Evolutionary conservation across 2,329 filamentous ascomycete genomes (phyloP).

Genomic region (Cyanodermella asteris): DNA sequence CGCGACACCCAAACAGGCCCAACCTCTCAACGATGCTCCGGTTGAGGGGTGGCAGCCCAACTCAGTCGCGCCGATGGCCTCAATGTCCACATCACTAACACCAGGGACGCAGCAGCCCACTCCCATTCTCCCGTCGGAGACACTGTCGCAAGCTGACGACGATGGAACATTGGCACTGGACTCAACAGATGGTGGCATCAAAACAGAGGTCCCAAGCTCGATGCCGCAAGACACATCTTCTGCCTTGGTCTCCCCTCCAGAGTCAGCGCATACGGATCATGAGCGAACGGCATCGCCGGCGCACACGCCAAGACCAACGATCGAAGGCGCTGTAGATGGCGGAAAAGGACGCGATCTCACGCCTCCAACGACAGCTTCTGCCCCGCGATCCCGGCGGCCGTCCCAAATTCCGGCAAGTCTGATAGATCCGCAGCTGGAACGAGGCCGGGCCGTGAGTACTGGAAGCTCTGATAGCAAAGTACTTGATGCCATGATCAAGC

Average conservation of each 20-base stretch:
- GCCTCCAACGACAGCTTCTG: conserved; percentile 17
- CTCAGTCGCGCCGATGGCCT: not conserved
- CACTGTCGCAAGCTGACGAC: conserved; percentile 1
- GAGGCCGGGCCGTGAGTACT: conserved; percentile 14
- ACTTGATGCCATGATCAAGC: no score
- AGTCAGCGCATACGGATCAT: conserved; percentile 20
- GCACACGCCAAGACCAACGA: not conserved
- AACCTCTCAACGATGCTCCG: not conserved
- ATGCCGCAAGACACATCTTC: conserved; percentile 11
- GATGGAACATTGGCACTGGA: conserved; percentile 9
- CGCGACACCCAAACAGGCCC: conserved; percentile 1
- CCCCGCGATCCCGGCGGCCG: conserved; percentile 22
- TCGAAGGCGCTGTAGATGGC: no score
- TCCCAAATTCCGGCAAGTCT: conserved; percentile 19
- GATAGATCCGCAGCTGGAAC: conserved; percentile 17
- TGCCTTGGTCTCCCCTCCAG: conserved; percentile 22
- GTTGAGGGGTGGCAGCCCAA: not conserved
- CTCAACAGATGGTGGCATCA: conserved; percentile 1
- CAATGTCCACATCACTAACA: not conserved
- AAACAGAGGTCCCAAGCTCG: not conserved
- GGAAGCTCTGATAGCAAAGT: no score
- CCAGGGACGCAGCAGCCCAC: not conserved
- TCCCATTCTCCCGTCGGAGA: not conserved
- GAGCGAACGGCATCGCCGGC: conserved; percentile 9
- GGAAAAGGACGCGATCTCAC: no score